Evolutionary conservation across 495 filamentous ascomycete species (phyloP).

Genomic region (Chaetomium tenue): DNA sequence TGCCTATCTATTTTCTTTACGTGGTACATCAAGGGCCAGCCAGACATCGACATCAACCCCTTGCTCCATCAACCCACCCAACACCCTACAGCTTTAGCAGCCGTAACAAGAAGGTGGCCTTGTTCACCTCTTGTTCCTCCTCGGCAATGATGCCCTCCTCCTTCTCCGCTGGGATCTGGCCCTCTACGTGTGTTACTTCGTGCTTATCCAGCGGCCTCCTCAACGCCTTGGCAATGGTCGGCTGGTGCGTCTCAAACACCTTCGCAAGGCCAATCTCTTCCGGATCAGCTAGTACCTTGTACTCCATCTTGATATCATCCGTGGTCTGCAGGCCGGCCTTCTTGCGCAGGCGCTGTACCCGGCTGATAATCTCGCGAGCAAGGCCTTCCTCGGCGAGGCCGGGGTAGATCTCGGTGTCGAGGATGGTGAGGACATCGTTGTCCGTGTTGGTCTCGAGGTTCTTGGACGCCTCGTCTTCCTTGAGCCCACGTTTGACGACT

Average conservation of each 20-base stretch:
- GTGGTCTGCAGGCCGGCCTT: slow-evolving; percentile 46
- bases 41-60: not conserved
- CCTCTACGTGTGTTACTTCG: slow-evolving; percentile 60
- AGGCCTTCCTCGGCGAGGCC: slow-evolving; percentile 46
- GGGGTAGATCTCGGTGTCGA: slow-evolving; percentile 44
- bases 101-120: slow-evolving; percentile 79
- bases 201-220: slow-evolving; percentile 77
- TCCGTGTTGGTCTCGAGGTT: slow-evolving; percentile 83
- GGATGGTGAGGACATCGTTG: slow-evolving; percentile 47
- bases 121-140: slow-evolving; percentile 88
- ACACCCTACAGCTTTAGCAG: slow-evolving; percentile 64
- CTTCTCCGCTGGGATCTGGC: slow-evolving; percentile 56
- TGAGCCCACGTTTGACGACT: slow-evolving; percentile 75
- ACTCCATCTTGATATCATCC: slow-evolving; percentile 49
- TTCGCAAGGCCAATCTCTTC: slow-evolving; percentile 70
- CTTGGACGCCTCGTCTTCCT: slow-evolving; percentile 62
- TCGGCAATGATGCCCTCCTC: slow-evolving; percentile 67
- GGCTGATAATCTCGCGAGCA: slow-evolving; percentile 47
- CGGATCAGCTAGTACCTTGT: slow-evolving; percentile 58
- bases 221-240: slow-evolving; percentile 73
- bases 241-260: slow-evolving; percentile 67
- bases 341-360: slow-evolving; percentile 48
- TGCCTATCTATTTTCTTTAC: slow-evolving; percentile 7
- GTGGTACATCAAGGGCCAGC: slow-evolving; percentile 1
- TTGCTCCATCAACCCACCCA: not conserved